A percentile compares a stretch with the other conserved stretches of the same genome.
Evolutionary conservation across 495 filamentous ascomycete genomes (phyloP).

Genomic region (Saxophila tyrrhenica): DNA sequence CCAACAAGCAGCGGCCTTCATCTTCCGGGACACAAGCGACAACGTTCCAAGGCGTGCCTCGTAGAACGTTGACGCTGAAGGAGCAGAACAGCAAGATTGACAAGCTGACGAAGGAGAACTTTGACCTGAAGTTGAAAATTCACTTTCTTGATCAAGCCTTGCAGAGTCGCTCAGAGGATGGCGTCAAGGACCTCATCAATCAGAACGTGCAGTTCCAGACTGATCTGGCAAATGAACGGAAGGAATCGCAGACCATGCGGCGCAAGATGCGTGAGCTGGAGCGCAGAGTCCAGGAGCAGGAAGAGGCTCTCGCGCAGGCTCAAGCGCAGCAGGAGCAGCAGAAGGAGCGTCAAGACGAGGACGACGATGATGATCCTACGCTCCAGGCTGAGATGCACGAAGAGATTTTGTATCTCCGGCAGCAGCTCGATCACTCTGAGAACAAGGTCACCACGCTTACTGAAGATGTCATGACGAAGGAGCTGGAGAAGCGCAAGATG

Average conservation of each 20-base stretch:
- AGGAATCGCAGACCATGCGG: conserved; percentile 73
- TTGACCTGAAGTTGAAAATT: conserved; percentile 94
- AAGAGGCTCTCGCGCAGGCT: conserved; percentile 46
- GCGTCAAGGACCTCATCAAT: conserved; percentile 90
- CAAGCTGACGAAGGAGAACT: conserved; percentile 88
- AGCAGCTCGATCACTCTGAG: conserved; percentile 72
- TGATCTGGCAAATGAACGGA: conserved; percentile 70
- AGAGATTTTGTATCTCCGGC: conserved; percentile 70
- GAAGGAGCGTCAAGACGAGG: conserved; percentile 33
- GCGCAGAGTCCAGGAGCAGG: conserved; percentile 65
- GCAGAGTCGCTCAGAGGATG: conserved; percentile 88
- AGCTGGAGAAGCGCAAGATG: conserved; percentile 70
- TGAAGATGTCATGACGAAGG: conserved; percentile 60
- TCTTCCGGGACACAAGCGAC: conserved; percentile 14
- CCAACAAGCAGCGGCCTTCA: conserved; percentile 38
- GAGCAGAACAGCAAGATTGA: conserved; percentile 97
- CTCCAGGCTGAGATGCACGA: conserved; percentile 67
- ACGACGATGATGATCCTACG: conserved; percentile 40
- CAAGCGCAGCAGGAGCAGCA: conserved; percentile 29
- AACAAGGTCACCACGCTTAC: conserved; percentile 69
- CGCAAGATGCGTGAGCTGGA: conserved; percentile 74
- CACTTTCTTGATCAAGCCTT: conserved; percentile 91
- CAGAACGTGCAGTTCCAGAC: conserved; percentile 95
- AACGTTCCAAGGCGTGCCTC: conserved; percentile 31
- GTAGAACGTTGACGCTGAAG: conserved; percentile 82